Conservation (phyloP, 2,329 filamentous ascomycete species). For the Hymenoscyphus linearis region DNA sequence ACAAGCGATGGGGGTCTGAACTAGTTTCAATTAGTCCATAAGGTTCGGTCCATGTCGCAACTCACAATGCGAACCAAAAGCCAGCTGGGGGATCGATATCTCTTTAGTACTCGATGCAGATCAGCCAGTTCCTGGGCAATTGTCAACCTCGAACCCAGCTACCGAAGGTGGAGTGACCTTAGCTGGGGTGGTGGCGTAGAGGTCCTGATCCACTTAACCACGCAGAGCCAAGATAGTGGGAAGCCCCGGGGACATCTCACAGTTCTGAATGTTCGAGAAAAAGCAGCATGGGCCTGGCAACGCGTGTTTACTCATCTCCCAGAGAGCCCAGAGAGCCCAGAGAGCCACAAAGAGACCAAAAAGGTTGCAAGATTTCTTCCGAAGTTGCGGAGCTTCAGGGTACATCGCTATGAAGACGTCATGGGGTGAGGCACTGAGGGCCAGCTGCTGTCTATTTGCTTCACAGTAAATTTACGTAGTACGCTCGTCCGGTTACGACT, state of each 20-base stretch:
- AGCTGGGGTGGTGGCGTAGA: conserved; percentile 1
- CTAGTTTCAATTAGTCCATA: conserved; percentile 6
- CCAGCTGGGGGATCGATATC: conserved; percentile 11
- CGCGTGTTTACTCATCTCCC: too few relatives aligned
- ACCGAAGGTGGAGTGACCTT: neutral
- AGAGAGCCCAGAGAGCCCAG: too few relatives aligned
- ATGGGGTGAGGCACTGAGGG: neutral
- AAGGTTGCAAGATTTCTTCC: too few relatives aligned
- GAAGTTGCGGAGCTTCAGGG: too few relatives aligned
- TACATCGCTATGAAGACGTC: neutral
- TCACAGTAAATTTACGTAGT: too few relatives aligned
- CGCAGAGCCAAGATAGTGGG: neutral
- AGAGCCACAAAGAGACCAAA: too few relatives aligned
- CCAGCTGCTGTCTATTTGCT: neutral
- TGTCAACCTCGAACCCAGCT: neutral
- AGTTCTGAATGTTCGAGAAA: neutral
- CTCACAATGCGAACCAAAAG: conserved; percentile 2
- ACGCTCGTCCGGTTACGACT: neutral
- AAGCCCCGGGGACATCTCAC: neutral
- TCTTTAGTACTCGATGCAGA: conserved; percentile 11
- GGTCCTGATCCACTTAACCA: conserved; percentile 7
- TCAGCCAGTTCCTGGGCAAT: neutral
- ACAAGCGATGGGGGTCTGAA: neutral
- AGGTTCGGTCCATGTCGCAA: neutral
- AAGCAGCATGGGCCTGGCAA: neutral